Conservation (phyloP, 306 rosid species). For the Gleditsia sinensis region DNA sequence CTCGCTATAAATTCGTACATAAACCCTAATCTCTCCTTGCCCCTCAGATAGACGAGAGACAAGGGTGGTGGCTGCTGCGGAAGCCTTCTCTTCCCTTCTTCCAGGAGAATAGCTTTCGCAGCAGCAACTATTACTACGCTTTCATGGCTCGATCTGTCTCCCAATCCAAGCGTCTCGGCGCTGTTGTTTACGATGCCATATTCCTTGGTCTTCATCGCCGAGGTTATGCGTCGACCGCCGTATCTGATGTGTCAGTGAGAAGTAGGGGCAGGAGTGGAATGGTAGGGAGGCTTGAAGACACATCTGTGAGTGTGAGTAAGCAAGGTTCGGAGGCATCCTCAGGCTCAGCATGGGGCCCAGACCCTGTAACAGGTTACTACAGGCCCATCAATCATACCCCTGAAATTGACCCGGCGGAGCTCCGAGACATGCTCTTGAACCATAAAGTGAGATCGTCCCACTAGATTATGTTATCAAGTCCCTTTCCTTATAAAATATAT, state of each 20-base stretch:
- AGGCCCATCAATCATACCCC: conserved; percentile 43
- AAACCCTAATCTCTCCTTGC: neutral
- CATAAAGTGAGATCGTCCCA: conserved; percentile 23
- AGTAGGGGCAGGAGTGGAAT: conserved; percentile 18
- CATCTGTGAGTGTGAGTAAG: neutral
- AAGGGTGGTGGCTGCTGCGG: conserved; percentile 29
- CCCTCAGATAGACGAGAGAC: too few relatives aligned
- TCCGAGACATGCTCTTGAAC: conserved; percentile 48
- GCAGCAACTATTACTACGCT: neutral
- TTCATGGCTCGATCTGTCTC: conserved; percentile 35
- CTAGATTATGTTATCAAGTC: too few relatives aligned
- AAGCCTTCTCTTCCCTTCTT: neutral
- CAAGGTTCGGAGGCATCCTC: conserved; percentile 32
- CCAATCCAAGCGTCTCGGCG: conserved; percentile 1
- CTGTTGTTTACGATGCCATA: conserved; percentile 17
- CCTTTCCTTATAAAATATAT: too few relatives aligned
- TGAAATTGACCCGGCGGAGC: conserved; percentile 61
- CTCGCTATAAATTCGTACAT: neutral
- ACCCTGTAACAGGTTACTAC: conserved; percentile 56
- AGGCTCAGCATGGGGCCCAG: conserved; percentile 54
- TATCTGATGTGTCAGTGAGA: conserved; percentile 29
- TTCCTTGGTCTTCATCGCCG: conserved; percentile 32
- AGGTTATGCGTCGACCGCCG: conserved; percentile 43
- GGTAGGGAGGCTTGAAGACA: conserved; percentile 39
- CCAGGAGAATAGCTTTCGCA: conserved; percentile 23